Percentiles rank a stretch among this genome's conserved stretches.
Conservation (phyloP, 2,329 filamentous ascomycete species). For the Claviceps sp. region DNA sequence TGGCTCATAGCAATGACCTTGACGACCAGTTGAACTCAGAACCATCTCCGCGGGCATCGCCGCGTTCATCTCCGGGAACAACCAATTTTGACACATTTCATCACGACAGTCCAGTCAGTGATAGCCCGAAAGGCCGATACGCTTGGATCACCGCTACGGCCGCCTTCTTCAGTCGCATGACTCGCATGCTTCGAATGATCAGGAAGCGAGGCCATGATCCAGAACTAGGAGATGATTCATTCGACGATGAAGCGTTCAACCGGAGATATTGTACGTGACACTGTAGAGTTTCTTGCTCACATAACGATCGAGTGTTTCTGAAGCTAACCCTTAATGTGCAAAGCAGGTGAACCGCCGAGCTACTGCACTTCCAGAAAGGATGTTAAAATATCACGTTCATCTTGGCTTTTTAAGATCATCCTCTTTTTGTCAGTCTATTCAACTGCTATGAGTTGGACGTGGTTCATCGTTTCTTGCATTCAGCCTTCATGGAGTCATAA, state of each 20-base stretch:
- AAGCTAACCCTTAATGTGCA: background rate
- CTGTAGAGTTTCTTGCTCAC: background rate
- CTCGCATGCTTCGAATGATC: no score
- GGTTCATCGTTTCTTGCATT: conserved; percentile 44
- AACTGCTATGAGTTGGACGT: conserved; percentile 51
- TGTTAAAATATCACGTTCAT: no score
- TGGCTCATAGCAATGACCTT: background rate
- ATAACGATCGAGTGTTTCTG: no score
- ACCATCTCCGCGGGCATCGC: background rate
- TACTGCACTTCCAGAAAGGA: conserved; percentile 17
- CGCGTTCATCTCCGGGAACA: background rate
- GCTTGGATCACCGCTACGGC: background rate
- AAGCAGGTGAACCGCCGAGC: conserved; percentile 15
- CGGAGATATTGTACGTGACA: conserved; percentile 18
- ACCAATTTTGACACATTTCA: background rate
- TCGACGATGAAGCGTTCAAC: conserved; percentile 17
- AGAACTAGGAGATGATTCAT: background rate
- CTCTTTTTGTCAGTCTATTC: conserved; percentile 45
- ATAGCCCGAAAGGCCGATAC: background rate
- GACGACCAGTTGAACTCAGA: background rate
- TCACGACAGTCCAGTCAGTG: background rate
- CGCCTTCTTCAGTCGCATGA: background rate
- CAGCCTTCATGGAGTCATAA: conserved; percentile 48
- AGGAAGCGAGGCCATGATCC: background rate
- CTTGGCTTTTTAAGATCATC: conserved; percentile 37